phyloP scores from a whole-genome alignment of 2,329 filamentous ascomycete species.

The Aspergillus bombycis region DNA sequence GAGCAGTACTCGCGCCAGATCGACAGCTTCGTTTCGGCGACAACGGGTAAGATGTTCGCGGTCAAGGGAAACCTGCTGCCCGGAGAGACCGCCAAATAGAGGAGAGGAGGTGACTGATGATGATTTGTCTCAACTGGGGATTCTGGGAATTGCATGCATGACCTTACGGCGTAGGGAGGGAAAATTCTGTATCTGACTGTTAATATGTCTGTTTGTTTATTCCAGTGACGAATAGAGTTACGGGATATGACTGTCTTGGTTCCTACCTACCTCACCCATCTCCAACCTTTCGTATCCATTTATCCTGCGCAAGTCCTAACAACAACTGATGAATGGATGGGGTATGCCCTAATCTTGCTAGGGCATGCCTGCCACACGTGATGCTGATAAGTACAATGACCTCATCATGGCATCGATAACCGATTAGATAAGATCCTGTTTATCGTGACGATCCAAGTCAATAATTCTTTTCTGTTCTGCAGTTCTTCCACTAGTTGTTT shows the following conservation, averaged over 20 bases:
- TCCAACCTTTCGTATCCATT: conserved; percentile 1
- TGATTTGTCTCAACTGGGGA: conserved; percentile 29
- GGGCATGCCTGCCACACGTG: conserved; percentile 13
- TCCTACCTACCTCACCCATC: conserved; percentile 7
- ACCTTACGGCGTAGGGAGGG: conserved; percentile 48
- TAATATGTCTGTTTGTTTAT: conserved; percentile 42
- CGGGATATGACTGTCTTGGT: conserved; percentile 24
- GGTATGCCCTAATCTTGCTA: conserved; percentile 11
- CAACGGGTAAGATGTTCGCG: conserved; percentile 97
- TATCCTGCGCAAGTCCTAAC: background rate
- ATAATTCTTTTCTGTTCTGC: conserved; percentile 2
- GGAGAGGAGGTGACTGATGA: conserved; percentile 21
- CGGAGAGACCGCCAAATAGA: conserved; percentile 51
- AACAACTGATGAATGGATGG: conserved; percentile 3
- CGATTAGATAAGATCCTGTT: conserved; percentile 17
- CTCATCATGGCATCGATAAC: conserved; percentile 9
- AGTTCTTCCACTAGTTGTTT: conserved; percentile 12
- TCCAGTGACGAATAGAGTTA: conserved; percentile 35
- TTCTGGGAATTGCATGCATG: conserved; percentile 46
- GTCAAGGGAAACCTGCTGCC: conserved; percentile 73
- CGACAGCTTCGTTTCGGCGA: conserved; percentile 89
- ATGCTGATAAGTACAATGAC: conserved; percentile 9
- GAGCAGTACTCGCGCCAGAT: conserved; percentile 98
- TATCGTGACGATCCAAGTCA: background rate
- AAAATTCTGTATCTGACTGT: conserved; percentile 45